phyloP scores from a whole-genome alignment of 2,329 filamentous ascomycete genomes.

The Dactylonectria estremocensis region DNA sequence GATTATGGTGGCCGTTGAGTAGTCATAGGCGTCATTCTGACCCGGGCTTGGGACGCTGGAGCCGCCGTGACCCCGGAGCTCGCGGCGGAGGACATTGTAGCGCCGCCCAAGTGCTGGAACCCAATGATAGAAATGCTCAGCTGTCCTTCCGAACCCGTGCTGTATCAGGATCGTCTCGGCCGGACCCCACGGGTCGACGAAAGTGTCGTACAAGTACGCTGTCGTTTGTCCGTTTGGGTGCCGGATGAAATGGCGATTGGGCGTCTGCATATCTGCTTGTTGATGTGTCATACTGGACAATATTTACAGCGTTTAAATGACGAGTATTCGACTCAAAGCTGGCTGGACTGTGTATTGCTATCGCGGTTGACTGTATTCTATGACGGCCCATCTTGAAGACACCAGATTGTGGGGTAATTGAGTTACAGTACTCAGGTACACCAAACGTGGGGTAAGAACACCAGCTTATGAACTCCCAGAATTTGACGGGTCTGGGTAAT shows the following conservation, averaged over 20 bases:
- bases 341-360: too few species aligned
- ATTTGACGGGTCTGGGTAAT: too few species aligned
- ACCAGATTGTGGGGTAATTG: too few species aligned
- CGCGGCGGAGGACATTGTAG: conserved; percentile 26
- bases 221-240: conserved; percentile 29
- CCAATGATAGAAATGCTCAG: conserved; percentile 33
- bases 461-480: too few species aligned
- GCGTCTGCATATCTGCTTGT: too few species aligned
- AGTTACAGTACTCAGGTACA: too few species aligned
- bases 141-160: conserved; percentile 22
- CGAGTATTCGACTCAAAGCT: too few species aligned
- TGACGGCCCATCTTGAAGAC: too few species aligned
- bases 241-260: conserved; percentile 1
- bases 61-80: conserved; percentile 27
- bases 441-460: too few species aligned
- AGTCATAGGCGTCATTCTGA: conserved; percentile 13
- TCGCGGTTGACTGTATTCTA: too few species aligned
- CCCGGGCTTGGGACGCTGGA: conserved; percentile 17
- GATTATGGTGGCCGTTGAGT: conserved; percentile 20
- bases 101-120: conserved; percentile 14
- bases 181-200: conserved; percentile 23
- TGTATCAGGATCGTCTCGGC: conserved; percentile 26
- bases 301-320: too few species aligned
- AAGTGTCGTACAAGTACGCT: conserved; percentile 26
- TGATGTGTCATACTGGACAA: too few species aligned